phyloP scores from a whole-genome alignment of 306 rosid genomes.

The Mimosa bimucronata region DNA sequence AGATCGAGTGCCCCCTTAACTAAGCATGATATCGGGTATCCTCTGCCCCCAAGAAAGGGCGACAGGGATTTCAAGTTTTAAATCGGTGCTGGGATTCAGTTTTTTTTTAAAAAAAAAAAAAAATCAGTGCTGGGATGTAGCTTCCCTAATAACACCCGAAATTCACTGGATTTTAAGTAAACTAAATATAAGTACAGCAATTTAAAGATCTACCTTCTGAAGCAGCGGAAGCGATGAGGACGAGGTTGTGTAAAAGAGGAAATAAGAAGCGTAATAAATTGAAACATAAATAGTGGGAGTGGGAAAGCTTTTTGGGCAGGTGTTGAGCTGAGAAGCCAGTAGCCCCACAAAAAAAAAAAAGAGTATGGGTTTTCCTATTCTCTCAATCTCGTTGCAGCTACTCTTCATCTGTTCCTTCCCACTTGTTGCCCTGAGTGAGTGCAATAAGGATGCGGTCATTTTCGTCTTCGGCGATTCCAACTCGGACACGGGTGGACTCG shows the following conservation, averaged over 20 bases:
- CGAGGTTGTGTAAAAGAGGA: background rate
- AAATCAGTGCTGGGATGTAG: background rate
- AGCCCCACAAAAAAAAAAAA: background rate
- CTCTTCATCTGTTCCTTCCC: background rate
- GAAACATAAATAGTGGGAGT: background rate
- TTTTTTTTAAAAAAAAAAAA: too few relatives aligned
- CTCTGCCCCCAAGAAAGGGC: background rate
- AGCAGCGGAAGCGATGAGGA: background rate
- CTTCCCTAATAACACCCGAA: background rate
- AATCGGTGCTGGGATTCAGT: too few relatives aligned
- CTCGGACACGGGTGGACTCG: conserved; percentile 97
- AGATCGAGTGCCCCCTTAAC: background rate
- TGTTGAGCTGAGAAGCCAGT: background rate
- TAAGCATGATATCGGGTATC: background rate
- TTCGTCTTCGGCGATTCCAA: conserved; percentile 95
- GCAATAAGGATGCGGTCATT: conserved; percentile 47
- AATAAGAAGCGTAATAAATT: background rate
- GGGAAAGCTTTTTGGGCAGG: background rate
- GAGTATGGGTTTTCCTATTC: conserved; percentile 6
- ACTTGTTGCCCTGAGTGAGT: conserved; percentile 12
- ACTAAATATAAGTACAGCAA: background rate
- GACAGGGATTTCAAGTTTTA: background rate
- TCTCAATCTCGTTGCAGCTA: background rate
- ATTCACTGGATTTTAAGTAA: background rate
- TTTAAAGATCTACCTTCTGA: background rate